Evolutionary conservation across 306 rosid species (phyloP), one percentile per base, ranked within the genome.

Genomic region (Pterocarpus santalinus): DNA sequence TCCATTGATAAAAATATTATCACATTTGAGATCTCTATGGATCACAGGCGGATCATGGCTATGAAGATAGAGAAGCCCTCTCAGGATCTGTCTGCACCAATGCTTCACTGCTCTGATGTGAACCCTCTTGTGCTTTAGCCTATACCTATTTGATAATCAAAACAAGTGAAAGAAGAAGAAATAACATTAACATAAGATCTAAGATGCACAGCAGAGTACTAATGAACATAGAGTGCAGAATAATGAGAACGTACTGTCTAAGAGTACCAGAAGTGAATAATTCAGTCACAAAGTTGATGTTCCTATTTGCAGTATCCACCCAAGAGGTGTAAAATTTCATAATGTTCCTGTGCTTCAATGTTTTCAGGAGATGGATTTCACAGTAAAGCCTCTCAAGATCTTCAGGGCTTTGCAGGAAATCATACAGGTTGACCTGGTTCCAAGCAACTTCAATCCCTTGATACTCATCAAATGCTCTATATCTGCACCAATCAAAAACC

Each of bases 391-490:
- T 93, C 84, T 95, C 97, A 47, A 95, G 99, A 90, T 95, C 96
- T 83, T 93, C 98, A 78, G 98, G 92, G 82, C 92, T 91, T 86
- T 95, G 99, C 28, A 93, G 90, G 70, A 93, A 95, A 90, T 95
- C 97, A 81, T 91, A 85, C 22, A 95, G 88, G 82, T 93, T 95
- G 83, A 95, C 97, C 85, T 95, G 99, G 80, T 95, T 95, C 99
- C 99, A 95, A 81, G 99, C 99, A 85, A 95, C 99, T 86, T 95
- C 99, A 84, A 93, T 91, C 88, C 99, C 99, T 89, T 95, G 91
- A 86, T 87, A 95, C 85, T 91, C 99, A 85, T 95, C 99, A 83
- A 95, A 95, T 81, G 97, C 99, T 87, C 92, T 90, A 84, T 95
- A 95, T 64, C 99, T 95, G 90, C 81, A 88, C 52, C 77, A 73